Evolutionary conservation across 2,329 filamentous ascomycete species (phyloP), one percentile per base, ranked within the genome.

Genomic region (Pseudogymnoascus sp.): DNA sequence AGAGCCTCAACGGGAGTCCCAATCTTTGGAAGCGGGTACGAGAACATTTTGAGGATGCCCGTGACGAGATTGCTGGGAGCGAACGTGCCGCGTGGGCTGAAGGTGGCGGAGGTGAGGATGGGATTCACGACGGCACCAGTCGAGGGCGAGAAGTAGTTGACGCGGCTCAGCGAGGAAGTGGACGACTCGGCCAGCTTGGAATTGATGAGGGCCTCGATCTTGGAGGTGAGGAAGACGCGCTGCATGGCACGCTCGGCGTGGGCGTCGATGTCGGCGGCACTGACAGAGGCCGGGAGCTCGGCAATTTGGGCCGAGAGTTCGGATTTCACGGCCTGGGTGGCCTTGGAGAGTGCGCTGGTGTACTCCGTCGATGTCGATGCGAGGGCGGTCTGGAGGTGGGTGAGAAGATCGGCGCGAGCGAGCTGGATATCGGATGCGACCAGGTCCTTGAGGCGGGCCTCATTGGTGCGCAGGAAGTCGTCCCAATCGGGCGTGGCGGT

Each of bases 131-230:
- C 69, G 1, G 90, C 90, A 4, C 90, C 91, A 16, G 86, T 76
- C 4, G 85, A 84, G 1, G 76, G 70, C 2, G 83, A 82, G 69
- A 96, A 89, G 76, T 87, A 92, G 77, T 97, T 96, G 75, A 92
- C 78, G 63, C 83, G 81, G 75, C 75, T 23, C 21, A 63, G n/a
- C 4, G 28, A 31, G 3, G 28, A 37, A 6, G 16, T 28, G 5
- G 5, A 62, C 61, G 7, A 68, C 23, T 62, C 63, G 28, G 65
- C 67, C 3, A 64, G 14, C 8, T 63, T 64, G 11, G 36, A 62
- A 40, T 70, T 65, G 5, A 73, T 62, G 40, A 70, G 70, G 8
- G 68, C 62, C 25, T 66, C 63, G 34, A 60, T 40, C 18, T 40
- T 60, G 34, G 59, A 62, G 2, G 36, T 5, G 18, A 34, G 36